Evolutionary conservation across 495 filamentous ascomycete species (phyloP).

Genomic region (Tuber borchii): DNA sequence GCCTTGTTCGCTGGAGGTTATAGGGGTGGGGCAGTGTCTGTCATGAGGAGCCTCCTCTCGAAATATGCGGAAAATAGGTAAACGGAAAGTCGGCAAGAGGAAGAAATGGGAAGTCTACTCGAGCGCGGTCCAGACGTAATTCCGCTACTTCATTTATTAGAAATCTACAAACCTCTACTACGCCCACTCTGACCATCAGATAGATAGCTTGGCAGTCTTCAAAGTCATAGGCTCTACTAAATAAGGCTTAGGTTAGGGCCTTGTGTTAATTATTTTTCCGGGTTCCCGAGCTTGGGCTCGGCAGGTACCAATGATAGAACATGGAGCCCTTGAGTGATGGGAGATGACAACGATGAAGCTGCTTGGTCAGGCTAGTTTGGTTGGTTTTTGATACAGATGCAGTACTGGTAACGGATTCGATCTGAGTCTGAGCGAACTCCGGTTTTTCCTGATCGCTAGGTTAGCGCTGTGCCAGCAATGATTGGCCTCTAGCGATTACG

Average conservation of each 20-base stretch:
- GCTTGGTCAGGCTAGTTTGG: neutral
- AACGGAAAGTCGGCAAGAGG: neutral
- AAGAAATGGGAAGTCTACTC: neutral
- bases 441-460: neutral
- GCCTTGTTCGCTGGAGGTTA: conserved; percentile 78
- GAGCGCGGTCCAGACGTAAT: neutral
- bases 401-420: neutral
- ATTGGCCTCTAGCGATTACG: neutral
- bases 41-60: conserved; percentile 61
- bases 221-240: neutral
- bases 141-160: neutral
- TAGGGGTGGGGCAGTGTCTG: conserved; percentile 61
- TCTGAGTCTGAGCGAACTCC: neutral
- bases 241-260: neutral
- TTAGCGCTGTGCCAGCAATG: neutral
- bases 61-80: conserved; percentile 53
- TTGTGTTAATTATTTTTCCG: conserved; percentile 5
- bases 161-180: conserved; percentile 5
- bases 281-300: neutral
- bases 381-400: neutral
- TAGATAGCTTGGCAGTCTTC: neutral
- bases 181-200: neutral
- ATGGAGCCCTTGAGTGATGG: neutral
- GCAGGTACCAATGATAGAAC: neutral
- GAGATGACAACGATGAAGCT: neutral